Evolutionary conservation across 2,329 filamentous ascomycete genomes (phyloP).

Genomic region (Leptosphaerulina australis): DNA sequence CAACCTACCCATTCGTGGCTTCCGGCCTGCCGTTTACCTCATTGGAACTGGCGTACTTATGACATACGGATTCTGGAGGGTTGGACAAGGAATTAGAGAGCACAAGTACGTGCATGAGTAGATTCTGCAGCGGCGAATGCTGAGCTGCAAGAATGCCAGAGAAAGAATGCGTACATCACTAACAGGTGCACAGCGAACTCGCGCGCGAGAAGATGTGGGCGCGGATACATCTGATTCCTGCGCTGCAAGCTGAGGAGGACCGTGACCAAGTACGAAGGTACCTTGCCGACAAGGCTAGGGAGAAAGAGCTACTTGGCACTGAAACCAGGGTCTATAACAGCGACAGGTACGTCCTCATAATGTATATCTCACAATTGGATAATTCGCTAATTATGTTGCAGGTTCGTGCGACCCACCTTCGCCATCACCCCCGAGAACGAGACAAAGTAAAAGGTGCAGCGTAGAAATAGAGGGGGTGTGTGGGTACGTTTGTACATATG

Average conservation of each 20-base stretch:
- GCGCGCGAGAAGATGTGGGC: constrained; percentile 98
- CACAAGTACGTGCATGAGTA: constrained; percentile 71
- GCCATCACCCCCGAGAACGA: constrained; percentile 70
- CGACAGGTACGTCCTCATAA: constrained; percentile 69
- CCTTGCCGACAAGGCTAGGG: constrained; percentile 83
- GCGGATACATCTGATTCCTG: constrained; percentile 89
- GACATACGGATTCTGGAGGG: constrained; percentile 88
- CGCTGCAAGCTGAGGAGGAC: constrained; percentile 96
- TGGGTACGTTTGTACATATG: constrained; percentile 25
- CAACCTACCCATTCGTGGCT: constrained; percentile 89
- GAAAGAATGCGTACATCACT: constrained; percentile 16
- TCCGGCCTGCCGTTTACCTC: constrained; percentile 81
- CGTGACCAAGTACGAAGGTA: constrained; percentile 89
- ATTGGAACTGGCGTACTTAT: constrained; percentile 77
- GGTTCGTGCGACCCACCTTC: constrained; percentile 75
- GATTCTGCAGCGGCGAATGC: background rate
- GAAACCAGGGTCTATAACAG: constrained; percentile 86
- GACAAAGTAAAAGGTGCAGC: constrained; percentile 58
- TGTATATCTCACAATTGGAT: too few species aligned
- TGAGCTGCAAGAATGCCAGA: background rate
- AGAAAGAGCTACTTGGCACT: constrained; percentile 86
- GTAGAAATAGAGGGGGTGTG: background rate
- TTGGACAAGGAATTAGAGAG: constrained; percentile 83
- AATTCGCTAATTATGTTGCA: constrained; percentile 24
- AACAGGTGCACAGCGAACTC: constrained; percentile 71